Evolutionary conservation across 2,329 filamentous ascomycete species (phyloP).

Genomic region (Verticillium klebahnii): DNA sequence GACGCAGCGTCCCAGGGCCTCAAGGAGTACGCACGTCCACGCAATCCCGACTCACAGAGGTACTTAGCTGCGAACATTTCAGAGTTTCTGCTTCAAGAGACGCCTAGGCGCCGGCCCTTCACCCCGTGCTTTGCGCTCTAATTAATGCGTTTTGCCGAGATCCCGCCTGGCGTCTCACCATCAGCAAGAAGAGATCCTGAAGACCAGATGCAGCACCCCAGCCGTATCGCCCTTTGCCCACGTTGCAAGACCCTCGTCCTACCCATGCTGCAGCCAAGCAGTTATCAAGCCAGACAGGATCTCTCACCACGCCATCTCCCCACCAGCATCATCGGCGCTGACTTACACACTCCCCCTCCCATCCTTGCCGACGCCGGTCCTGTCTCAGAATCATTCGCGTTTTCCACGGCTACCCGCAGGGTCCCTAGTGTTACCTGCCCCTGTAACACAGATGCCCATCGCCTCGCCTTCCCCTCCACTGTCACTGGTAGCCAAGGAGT

Average conservation of each 20-base stretch:
- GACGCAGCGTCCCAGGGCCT: too few species aligned
- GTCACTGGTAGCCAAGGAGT: background rate
- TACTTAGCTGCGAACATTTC: too few species aligned
- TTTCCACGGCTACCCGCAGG: background rate
- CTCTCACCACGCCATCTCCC: background rate
- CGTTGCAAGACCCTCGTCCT: background rate
- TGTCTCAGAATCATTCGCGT: background rate
- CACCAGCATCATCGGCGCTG: background rate
- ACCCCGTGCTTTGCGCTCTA: too few species aligned
- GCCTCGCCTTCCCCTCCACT: background rate
- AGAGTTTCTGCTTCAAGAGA: too few species aligned
- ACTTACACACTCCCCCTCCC: background rate
- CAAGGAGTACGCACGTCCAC: too few species aligned
- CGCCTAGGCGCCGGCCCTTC: too few species aligned
- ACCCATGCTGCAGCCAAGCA: background rate
- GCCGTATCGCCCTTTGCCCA: too few species aligned
- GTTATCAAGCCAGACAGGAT: background rate
- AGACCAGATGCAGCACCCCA: too few species aligned
- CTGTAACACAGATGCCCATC: background rate
- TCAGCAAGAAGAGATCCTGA: background rate
- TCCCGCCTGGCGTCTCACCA: too few species aligned
- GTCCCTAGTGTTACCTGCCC: background rate
- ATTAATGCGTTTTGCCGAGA: too few species aligned
- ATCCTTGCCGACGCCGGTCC: background rate
- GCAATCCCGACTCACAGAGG: too few species aligned